Evolutionary conservation across 768 basidiomycete species (phyloP).

Genomic region (Termitomyces bulborhizus): DNA sequence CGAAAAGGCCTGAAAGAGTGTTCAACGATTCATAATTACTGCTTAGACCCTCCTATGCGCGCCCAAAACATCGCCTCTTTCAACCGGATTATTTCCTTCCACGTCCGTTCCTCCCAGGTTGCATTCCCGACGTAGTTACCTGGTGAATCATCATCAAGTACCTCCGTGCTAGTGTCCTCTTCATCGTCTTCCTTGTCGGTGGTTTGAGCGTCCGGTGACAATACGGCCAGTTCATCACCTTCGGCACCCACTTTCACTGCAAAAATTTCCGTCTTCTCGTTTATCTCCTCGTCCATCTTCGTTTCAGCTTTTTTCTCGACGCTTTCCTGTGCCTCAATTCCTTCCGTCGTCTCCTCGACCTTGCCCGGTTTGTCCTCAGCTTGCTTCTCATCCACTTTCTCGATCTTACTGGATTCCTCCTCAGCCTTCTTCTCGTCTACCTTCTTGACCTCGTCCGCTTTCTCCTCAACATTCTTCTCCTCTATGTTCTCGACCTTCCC

Average conservation of each 20-base stretch:
- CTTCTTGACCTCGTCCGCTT: not conserved
- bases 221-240: not conserved
- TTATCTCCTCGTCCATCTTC: not conserved
- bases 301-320: constrained; percentile 1
- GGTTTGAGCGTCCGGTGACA: not conserved
- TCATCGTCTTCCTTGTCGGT: constrained; percentile 3
- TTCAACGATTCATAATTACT: constrained; percentile 8
- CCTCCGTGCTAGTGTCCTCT: constrained; percentile 9
- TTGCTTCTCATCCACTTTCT: not conserved
- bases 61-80: constrained; percentile 88
- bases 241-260: not conserved
- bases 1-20: not conserved
- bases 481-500: not conserved
- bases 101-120: constrained; percentile 83
- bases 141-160: constrained; percentile 17
- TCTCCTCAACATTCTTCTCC: not conserved
- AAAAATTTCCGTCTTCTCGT: not conserved
- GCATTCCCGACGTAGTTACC: constrained; percentile 53
- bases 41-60: constrained; percentile 50
- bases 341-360: not conserved
- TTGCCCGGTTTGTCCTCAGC: not conserved
- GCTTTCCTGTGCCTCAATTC: constrained; percentile 2
- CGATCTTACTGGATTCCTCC: not conserved
- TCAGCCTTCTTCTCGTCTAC: not conserved
- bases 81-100: constrained; percentile 70